phyloP scores from a whole-genome alignment of 768 basidiomycete genomes.

The Auricularia heimuer region DNA sequence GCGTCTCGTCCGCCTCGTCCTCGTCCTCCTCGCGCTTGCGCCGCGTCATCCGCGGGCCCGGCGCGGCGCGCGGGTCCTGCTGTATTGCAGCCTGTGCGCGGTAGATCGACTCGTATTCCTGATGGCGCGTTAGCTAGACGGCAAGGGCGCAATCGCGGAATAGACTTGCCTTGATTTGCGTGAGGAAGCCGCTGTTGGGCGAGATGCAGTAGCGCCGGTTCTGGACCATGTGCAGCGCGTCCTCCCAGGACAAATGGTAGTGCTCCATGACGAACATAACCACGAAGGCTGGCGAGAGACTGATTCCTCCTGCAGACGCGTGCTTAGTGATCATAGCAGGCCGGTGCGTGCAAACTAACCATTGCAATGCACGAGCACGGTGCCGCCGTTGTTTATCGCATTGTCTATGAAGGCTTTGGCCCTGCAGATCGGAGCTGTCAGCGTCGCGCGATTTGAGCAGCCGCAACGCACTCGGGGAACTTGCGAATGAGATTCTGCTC shows the following conservation, averaged over 20 bases:
- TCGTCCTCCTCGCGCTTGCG: constrained; percentile 66
- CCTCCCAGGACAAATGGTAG: constrained; percentile 74
- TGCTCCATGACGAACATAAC: constrained; percentile 92
- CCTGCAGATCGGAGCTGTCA: constrained; percentile 26
- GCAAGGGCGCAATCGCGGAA: not conserved
- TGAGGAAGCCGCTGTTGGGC: constrained; percentile 84
- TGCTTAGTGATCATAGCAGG: not conserved
- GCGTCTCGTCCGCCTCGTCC: constrained; percentile 48
- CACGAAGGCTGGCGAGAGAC: constrained; percentile 78
- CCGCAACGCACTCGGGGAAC: constrained; percentile 61
- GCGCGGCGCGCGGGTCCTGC: constrained; percentile 39
- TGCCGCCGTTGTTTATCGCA: constrained; percentile 56
- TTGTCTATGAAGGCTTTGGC: constrained; percentile 68
- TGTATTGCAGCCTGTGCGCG: constrained; percentile 65
- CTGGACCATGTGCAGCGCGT: constrained; percentile 79
- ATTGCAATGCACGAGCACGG: constrained; percentile 84
- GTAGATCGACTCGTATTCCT: constrained; percentile 94
- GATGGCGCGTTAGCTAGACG: not conserved
- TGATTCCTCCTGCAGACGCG: constrained; percentile 59
- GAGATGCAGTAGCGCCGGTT: constrained; percentile 90
- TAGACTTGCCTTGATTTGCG: constrained; percentile 70
- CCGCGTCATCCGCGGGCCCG: constrained; percentile 31
- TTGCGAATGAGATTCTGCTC: constrained; percentile 90
- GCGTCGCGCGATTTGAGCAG: not conserved
- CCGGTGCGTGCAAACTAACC: constrained; percentile 33